Base-by-base conservation (phyloP, 345 rosid genomes). In the Mallotus nudiflorus region DNA sequence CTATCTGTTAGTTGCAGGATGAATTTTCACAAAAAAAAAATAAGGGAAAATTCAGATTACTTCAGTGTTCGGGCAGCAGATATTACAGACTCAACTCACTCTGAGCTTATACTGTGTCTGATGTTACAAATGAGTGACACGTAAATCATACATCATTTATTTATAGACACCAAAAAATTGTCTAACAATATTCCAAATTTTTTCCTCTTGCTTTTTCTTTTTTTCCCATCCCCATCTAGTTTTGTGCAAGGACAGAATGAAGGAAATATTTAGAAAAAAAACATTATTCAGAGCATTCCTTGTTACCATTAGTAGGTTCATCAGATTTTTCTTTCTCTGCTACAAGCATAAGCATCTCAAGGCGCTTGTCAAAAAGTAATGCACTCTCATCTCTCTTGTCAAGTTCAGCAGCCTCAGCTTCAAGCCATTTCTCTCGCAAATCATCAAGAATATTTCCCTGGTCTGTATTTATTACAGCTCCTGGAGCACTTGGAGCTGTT, bases 351-450 rank as follows among this genome's bases (percentile, higher is more conserved):
- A 92, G 97, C 83, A 90, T 84, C 81, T 87, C 88, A 18, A 95
- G 90, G 71, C 90, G 98, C 78, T 81, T 90, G 75, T 95, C 99
- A 62, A 95, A 95, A 49, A 86, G 74, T 62, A 90, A 74, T 25
- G 97, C 96, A 64, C 98, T 95, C 78, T 90, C 97, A 18, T 95
- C 99, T 85, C 99, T 90, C 92, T 90, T 65, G 81, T 92, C 98
- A 68, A 90, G 97, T 84, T 92, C 98, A 46, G 89, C 94, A 57
- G 88, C 99, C 75, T 95, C 97, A 25, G 91, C 97, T 85, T 92
- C 97, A 68, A 92, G 99, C 99, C 99, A 92, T 83, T 92, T 92
- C 70, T 92, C 99, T 46, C 99, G 82, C 73, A 95, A 80, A 80
- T 92, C 98, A 75, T 92, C 97, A 6, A 95, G 92, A 54, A 95